Conservation (phyloP, 495 filamentous ascomycete species). For the Penicillium macrosclerotiorum region DNA sequence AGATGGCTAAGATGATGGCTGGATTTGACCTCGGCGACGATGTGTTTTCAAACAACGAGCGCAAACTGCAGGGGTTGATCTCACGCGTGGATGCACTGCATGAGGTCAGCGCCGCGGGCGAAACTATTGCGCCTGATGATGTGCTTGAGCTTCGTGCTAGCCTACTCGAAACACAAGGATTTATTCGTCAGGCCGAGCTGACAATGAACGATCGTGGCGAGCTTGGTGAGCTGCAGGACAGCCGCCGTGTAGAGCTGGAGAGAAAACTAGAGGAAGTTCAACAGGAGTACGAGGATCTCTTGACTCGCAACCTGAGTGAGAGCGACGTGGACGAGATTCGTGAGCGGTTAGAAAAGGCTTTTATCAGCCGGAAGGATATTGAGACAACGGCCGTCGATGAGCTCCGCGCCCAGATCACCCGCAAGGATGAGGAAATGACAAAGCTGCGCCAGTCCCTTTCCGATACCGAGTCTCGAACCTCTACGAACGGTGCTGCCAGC, state of each 20-base stretch:
- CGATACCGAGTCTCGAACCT: constrained; percentile 65
- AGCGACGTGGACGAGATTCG: constrained; percentile 83
- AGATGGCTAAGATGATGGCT: constrained; percentile 99
- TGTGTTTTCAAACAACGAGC: constrained; percentile 87
- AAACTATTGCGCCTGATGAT: constrained; percentile 77
- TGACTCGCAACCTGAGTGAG: constrained; percentile 76
- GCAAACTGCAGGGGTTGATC: constrained; percentile 76
- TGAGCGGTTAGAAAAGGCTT: constrained; percentile 69
- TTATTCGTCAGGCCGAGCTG: constrained; percentile 89
- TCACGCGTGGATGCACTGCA: constrained; percentile 75
- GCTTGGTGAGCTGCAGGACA: constrained; percentile 58
- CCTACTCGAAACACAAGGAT: constrained; percentile 83
- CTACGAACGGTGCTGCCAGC: constrained; percentile 67
- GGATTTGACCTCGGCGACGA: constrained; percentile 91
- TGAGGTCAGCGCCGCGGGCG: constrained; percentile 70
- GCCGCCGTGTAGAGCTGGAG: constrained; percentile 70
- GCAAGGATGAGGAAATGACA: constrained; percentile 73
- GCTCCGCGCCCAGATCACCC: constrained; percentile 65
- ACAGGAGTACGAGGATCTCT: constrained; percentile 74
- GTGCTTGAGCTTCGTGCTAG: constrained; percentile 71
- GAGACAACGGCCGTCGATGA: constrained; percentile 69
- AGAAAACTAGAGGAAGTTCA: constrained; percentile 67
- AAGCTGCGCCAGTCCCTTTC: constrained; percentile 72
- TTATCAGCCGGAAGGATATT: constrained; percentile 67
- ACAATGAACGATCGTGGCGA: constrained; percentile 67